These are phyloP conservation scores for Liquidambar formosana DNA, from an alignment of 164 flowering plant species.

Conservation along the genomic window DNA sequence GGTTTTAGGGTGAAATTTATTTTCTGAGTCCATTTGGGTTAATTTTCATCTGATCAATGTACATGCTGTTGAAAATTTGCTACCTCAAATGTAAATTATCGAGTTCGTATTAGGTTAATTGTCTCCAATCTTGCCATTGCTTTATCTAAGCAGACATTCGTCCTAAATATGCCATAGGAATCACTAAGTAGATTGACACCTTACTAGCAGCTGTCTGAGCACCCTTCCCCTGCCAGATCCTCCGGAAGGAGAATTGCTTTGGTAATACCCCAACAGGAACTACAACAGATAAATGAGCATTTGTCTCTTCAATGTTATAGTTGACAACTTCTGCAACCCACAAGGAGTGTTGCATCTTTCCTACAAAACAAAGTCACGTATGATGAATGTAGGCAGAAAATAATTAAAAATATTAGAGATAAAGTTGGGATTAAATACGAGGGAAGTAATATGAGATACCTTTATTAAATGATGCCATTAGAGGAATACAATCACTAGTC, in stretches of 20 bases:
- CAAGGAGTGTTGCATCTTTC: slow-evolving; percentile 88
- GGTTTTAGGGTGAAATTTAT: too few species aligned
- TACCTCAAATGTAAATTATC: too few species aligned
- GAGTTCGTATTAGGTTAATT: too few species aligned
- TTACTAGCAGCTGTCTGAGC: slow-evolving; percentile 78
- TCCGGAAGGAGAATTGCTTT: slow-evolving; percentile 61
- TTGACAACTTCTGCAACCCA: slow-evolving; percentile 65
- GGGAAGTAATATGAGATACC: slow-evolving; percentile 37
- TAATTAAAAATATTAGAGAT: not conserved
- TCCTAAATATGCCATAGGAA: not conserved
- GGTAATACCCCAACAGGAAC: slow-evolving; percentile 43
- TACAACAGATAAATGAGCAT: slow-evolving; percentile 29
- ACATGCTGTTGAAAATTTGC: too few species aligned
- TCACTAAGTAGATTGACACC: slow-evolving; percentile 43
- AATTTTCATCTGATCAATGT: too few species aligned
- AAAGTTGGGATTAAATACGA: not conserved
- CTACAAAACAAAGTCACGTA: slow-evolving; percentile 34
- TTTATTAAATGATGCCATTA: slow-evolving; percentile 85
- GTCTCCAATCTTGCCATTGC: too few species aligned
- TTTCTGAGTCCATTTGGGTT: too few species aligned
- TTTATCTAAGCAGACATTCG: not conserved
- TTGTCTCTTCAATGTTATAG: slow-evolving; percentile 38
- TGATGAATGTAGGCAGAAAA: not conserved
- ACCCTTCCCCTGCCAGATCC: slow-evolving; percentile 95
- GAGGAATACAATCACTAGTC: slow-evolving; percentile 81